Base-by-base conservation (phyloP, 306 rosid genomes). In the Inga oerstediana region DNA sequence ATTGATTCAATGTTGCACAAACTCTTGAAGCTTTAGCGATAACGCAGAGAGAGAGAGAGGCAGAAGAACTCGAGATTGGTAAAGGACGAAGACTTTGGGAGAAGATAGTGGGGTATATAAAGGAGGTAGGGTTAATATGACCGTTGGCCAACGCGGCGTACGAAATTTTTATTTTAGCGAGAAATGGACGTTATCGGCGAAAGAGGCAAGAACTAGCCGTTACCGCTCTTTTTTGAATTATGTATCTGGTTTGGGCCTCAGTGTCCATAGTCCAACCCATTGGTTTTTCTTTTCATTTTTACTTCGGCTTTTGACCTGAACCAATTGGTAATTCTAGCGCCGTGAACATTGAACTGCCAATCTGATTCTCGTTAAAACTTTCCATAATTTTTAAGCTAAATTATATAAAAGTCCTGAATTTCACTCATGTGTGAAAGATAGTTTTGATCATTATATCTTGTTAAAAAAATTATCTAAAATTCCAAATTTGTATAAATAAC, bases 151-250 rank as follows among this genome's bases (percentile, higher is more conserved):
- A 45, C 13, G 56, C 75, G 13, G 49, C 69, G 44, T 34, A 1
- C 71, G 15, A 30, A 3, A 10, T 41, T 13, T 70, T 70, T 70
- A 20, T 71, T 44, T 74, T 30, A 43, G 69, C 66, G 9, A 65
- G 81, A 78, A 65, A 49, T 22, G 35, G 69, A 27, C 69, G 69
- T 64, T 64, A 30, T 64, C 16, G 9, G 17, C 39, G 19, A 2
- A 13, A 64, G 39, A 4, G 5, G n/a, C 10, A 27, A 83, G 79
- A 88, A 88, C 90, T 93, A 95, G 97, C 98, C 98, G 98, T 93
- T 93, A 24, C 78, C 49, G 70, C 72, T 61, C 44, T 12, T 84
- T 86, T 75, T 80, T 37, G 11, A 51, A 51, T 69, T 10, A 9
- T 74, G 56, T 20, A 45, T 16, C 12, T 45, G 15, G 8, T 70